Percentiles rank a stretch among this genome's conserved stretches.
These are phyloP conservation scores for Escovopsis sp. DNA, from an alignment of 2,329 filamentous ascomycete species.

Conservation along the genomic window DNA sequence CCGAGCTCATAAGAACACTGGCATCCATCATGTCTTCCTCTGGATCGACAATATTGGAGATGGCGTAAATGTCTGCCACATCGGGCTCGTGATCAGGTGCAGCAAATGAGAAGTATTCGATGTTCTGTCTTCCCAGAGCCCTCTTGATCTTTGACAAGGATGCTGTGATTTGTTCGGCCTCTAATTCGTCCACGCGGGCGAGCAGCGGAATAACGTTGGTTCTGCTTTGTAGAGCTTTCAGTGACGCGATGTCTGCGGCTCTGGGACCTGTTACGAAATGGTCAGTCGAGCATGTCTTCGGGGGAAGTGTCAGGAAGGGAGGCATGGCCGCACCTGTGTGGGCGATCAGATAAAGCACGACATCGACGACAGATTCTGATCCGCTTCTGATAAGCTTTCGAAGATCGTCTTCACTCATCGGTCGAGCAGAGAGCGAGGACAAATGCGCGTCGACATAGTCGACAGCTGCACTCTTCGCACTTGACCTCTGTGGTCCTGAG, in stretches of 20 bases:
- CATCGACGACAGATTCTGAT: constrained; percentile 72
- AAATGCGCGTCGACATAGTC: constrained; percentile 51
- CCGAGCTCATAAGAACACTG: constrained; percentile 80
- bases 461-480: constrained; percentile 36
- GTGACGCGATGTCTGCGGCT: constrained; percentile 48
- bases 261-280: constrained; percentile 20
- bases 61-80: constrained; percentile 44
- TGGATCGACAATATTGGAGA: constrained; percentile 57
- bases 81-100: constrained; percentile 12
- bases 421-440: constrained; percentile 21
- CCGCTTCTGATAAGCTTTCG: constrained; percentile 64
- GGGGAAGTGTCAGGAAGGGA: too few species aligned
- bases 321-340: constrained; percentile 39
- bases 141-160: constrained; percentile 45
- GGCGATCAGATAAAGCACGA: constrained; percentile 66
- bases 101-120: constrained; percentile 54
- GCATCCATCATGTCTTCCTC: constrained; percentile 83
- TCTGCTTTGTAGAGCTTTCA: constrained; percentile 51
- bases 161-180: constrained; percentile 35
- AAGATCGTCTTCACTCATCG: constrained; percentile 59
- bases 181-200: constrained; percentile 57
- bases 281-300: too few species aligned
- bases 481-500: constrained; percentile 36
- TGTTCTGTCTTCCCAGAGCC: constrained; percentile 38
- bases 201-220: constrained; percentile 81